Percentiles rank a stretch among this genome's conserved stretches.
Conservation (phyloP, 2,329 filamentous ascomycete species). For the Claviceps arundinis region DNA sequence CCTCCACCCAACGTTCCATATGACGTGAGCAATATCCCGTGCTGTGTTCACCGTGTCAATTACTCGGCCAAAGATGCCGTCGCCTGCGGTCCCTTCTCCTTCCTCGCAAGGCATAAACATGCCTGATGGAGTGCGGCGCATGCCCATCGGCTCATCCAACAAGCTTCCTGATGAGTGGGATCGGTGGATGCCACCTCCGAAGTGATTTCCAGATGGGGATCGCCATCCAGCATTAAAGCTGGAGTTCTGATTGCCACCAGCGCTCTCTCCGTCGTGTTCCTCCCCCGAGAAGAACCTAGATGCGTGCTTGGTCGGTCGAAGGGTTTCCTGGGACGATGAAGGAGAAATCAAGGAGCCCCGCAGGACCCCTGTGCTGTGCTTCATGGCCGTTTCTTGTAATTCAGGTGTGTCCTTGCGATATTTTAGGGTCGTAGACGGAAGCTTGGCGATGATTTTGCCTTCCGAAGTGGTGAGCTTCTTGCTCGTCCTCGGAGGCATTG, state of each 20-base stretch:
- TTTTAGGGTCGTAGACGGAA: constrained; percentile 80
- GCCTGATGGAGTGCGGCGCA: constrained; percentile 69
- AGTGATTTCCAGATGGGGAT: constrained; percentile 14
- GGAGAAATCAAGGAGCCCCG: constrained; percentile 47
- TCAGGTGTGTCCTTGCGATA: constrained; percentile 68
- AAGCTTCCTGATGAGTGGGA: constrained; percentile 36
- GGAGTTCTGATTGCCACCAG: constrained; percentile 26
- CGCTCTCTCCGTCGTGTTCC: constrained; percentile 42
- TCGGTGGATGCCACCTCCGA: constrained; percentile 26
- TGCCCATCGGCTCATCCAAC: constrained; percentile 41
- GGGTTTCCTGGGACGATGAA: constrained; percentile 70
- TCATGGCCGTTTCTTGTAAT: constrained; percentile 45
- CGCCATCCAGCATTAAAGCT: constrained; percentile 19
- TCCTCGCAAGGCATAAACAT: constrained; percentile 88
- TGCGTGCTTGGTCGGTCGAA: constrained; percentile 56
- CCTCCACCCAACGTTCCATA: constrained; percentile 59
- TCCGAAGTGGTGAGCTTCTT: constrained; percentile 37
- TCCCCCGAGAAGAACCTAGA: constrained; percentile 50
- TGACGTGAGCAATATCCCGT: constrained; percentile 56
- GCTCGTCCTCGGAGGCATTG: constrained; percentile 27
- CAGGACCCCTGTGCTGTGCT: constrained; percentile 37
- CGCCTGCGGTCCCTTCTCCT: constrained; percentile 45
- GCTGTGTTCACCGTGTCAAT: constrained; percentile 69
- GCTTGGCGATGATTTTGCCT: constrained; percentile 75
- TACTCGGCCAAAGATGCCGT: constrained; percentile 62